Base-by-base conservation (phyloP, 768 basidiomycete species). In the Calocybe cyanea region DNA sequence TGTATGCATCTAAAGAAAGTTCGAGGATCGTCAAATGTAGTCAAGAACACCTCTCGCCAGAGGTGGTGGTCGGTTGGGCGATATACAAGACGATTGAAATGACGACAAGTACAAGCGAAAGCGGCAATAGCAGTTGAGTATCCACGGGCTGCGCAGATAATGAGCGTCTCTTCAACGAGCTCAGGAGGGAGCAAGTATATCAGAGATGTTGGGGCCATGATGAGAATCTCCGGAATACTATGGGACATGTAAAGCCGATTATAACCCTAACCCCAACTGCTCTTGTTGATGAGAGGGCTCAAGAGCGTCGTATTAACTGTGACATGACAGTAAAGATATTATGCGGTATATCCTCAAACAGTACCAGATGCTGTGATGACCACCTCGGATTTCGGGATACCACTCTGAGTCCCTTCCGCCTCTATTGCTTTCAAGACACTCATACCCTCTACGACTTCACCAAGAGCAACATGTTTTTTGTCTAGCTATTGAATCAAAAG, bases 391-490 rank as follows among this genome's bases (percentile, higher is more conserved):
- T 57, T 66, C 6, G 75, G 65, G 6, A 5, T 52, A 1, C 77
- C 78, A 36, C 63, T 62, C 1, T 51, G 45, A 1, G 67, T 61
- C 17, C 77, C 77, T 41, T 58, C 50, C 0, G 43, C 48, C 64
- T 88, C 85, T 40, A 88, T 74, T 38, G 63, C 63, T 62, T 77
- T 78, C 53, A 91, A 80, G 40, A 85, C 46, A 5, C 83, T 77
- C 68, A 83, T 70, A 14, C 85, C 85, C 31, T 80, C 72, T 19
- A 75, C 68, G 43, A 78, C 81, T 61, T 83, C 81, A 45, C 85
- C 86, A 56, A 88, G 87, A 18, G 87, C 84, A 57, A 85, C 79
- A 59, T 83, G 81, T 51, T 68, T 76, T 46, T 76, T 77, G 59
- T 85, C 81, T 38, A 84, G 73, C 81, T 73, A 43, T 28, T 5